Base-by-base conservation (phyloP, 768 basidiomycete genomes). In the Albatrellus ellisii region DNA sequence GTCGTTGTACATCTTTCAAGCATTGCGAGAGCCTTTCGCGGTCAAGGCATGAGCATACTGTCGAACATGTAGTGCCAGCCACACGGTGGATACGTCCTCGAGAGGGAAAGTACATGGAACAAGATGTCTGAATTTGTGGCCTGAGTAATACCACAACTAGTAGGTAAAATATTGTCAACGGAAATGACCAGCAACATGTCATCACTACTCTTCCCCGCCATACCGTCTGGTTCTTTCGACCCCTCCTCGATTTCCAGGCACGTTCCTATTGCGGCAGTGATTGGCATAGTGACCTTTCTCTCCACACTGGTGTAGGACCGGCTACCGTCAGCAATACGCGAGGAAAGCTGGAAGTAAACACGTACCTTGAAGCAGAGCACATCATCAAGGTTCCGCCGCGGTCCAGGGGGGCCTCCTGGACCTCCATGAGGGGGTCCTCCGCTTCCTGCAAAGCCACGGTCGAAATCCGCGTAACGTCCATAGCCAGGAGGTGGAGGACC, bases 211-310 rank as follows among this genome's bases (percentile, higher is more conserved):
- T 9, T 49, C 54, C 8, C 47, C 47, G 32, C 59, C 64, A 26
- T 41, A 49, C 26, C 49, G 51, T 32, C 45, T 50, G 14, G 18
- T 12, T 35, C 70, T 69, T 50, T 86, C 85, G 36, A 77, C 62
- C 6, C 90, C 90, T 43, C 90, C 90, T 37, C 90, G 72, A 57
- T 87, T 89, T 10, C 90, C 90, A 21, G 90, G 90, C 18, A 89
- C 81, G 57, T 90, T 91, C 43, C 84, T 67, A 58, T 91, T 91
- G 31, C 81, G 75, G 60, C 92, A 95, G 52, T 86, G 79, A 57
- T 95, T 94, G 15, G 92, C 92, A 56, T 94, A 94, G 56, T 98
- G 94, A 1, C 94, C 94, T 51, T 83, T 81, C 59, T 88, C 79
- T 27, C 87, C 87, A 54, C 91, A 95, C 80, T 89, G 47, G 4